A percentile compares a stretch with the other conserved stretches of the same genome.
phyloP scores from a whole-genome alignment of 2,329 filamentous ascomycete genomes.

The Epichloe amarillans region DNA sequence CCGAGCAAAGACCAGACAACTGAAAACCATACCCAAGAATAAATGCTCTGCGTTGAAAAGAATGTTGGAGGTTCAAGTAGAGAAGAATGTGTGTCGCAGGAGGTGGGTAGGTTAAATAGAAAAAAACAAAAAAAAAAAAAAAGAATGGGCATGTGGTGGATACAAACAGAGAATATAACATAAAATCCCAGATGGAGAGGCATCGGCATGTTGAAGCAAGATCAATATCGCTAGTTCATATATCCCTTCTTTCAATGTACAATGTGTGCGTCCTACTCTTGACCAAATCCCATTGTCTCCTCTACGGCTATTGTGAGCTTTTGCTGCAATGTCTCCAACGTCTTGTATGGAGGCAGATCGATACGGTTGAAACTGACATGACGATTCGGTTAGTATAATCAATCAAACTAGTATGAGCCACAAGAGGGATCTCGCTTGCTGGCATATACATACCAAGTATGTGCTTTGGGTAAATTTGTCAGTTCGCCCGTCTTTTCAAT shows the following conservation, averaged over 20 bases:
- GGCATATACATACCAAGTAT: conserved; percentile 70
- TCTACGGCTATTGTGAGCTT: conserved; percentile 96
- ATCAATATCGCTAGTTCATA: conserved; percentile 2
- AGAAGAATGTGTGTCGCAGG: background rate
- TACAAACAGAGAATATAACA: background rate
- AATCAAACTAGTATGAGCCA: background rate
- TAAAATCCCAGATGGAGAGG: background rate
- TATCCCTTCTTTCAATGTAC: background rate
- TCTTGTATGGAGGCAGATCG: conserved; percentile 88
- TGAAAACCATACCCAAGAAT: background rate
- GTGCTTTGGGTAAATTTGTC: conserved; percentile 83
- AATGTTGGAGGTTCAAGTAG: background rate
- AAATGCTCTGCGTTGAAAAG: background rate
- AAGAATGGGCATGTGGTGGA: background rate
- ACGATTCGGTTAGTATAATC: conserved; percentile 10
- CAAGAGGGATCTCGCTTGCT: too few species aligned
- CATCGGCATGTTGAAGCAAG: background rate
- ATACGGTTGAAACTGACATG: conserved; percentile 78
- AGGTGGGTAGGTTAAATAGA: background rate
- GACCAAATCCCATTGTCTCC: conserved; percentile 96
- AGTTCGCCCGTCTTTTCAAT: conserved; percentile 96
- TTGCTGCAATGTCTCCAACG: conserved; percentile 66
- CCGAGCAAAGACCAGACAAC: background rate
- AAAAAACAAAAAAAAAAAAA: background rate
- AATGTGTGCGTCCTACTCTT: conserved; percentile 53